Evolutionary conservation across 1,139 yeast genomes (phyloP).

Genomic region (Suhomyces chickasaworum): DNA sequence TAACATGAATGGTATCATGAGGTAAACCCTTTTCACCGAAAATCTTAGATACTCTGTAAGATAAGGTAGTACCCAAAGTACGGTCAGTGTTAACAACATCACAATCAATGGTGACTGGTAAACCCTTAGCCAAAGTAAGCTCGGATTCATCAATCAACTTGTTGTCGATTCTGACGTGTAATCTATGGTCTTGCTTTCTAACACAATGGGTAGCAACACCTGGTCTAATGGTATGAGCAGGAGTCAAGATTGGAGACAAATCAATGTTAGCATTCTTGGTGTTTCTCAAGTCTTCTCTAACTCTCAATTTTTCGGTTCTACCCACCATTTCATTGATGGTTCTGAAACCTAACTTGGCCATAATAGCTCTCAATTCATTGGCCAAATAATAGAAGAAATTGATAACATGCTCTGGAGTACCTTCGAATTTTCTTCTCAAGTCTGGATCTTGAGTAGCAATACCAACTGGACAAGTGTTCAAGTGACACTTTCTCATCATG

Average conservation of each 20-base stretch:
- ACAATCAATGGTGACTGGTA: slow-evolving; percentile 92
- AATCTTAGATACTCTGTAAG: slow-evolving; percentile 88
- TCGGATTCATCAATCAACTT: slow-evolving; percentile 95
- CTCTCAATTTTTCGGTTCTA: slow-evolving; percentile 84
- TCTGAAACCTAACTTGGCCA: slow-evolving; percentile 95
- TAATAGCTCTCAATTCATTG: slow-evolving; percentile 85
- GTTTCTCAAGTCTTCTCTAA: slow-evolving; percentile 81
- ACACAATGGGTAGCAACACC: slow-evolving; percentile 94
- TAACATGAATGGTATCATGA: slow-evolving; percentile 92
- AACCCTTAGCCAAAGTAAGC: slow-evolving; percentile 86
- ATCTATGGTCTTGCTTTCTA: slow-evolving; percentile 90
- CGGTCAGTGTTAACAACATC: slow-evolving; percentile 95
- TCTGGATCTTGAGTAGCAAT: slow-evolving; percentile 98
- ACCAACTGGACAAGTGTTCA: slow-evolving; percentile 96
- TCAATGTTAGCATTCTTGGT: slow-evolving; percentile 92
- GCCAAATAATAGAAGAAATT: slow-evolving; percentile 95
- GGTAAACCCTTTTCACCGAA: slow-evolving; percentile 95
- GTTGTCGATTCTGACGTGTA: slow-evolving; percentile 92
- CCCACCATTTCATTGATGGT: slow-evolving; percentile 98
- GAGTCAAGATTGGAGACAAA: slow-evolving; percentile 89
- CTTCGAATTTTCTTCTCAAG: slow-evolving; percentile 86
- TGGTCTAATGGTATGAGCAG: slow-evolving; percentile 96
- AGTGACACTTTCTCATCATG: slow-evolving; percentile 83
- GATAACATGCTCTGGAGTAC: slow-evolving; percentile 98
- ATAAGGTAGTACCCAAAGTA: slow-evolving; percentile 90